Conservation (phyloP, 1,284 basidiomycete species). For the Leccinum subatratum region DNA sequence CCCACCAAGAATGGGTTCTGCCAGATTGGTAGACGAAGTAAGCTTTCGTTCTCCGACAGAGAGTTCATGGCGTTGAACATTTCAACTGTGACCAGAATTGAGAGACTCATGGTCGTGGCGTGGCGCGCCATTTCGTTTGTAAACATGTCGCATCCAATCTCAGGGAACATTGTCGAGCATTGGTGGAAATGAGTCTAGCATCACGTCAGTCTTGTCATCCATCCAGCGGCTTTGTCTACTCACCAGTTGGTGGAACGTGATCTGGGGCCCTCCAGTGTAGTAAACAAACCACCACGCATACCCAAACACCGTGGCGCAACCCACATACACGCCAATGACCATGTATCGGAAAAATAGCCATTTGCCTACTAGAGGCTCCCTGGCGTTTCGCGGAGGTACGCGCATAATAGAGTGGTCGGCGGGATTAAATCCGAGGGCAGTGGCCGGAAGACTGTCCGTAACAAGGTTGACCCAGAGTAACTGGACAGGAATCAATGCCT, state of each 20-base stretch:
- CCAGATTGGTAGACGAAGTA: constrained; percentile 87
- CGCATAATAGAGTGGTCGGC: constrained; percentile 96
- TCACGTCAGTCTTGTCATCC: constrained; percentile 12
- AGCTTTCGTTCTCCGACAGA: constrained; percentile 93
- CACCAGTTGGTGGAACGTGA: constrained; percentile 88
- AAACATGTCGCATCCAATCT: constrained; percentile 94
- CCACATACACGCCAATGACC: constrained; percentile 91
- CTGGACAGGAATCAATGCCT: constrained; percentile 96
- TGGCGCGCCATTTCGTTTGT: constrained; percentile 75
- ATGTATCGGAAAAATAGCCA: constrained; percentile 97
- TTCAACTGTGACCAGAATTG: constrained; percentile 90
- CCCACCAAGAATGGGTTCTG: constrained; percentile 88
- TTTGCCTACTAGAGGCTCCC: constrained; percentile 84
- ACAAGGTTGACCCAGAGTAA: constrained; percentile 96
- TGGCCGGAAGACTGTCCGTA: constrained; percentile 93
- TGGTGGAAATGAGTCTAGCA: constrained; percentile 89
- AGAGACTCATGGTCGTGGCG: constrained; percentile 95
- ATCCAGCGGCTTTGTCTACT: constrained; percentile 33
- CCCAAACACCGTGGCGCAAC: constrained; percentile 90
- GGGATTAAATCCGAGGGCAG: constrained; percentile 98
- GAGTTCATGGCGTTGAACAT: constrained; percentile 99
- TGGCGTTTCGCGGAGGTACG: constrained; percentile 80
- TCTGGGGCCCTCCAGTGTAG: constrained; percentile 87
- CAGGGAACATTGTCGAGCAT: constrained; percentile 76
- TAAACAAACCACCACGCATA: constrained; percentile 99